These are phyloP conservation scores for Chytriomyces sp. DNA, from an alignment of 192 early-diverging fungal genomes.

Conservation along the genomic window DNA sequence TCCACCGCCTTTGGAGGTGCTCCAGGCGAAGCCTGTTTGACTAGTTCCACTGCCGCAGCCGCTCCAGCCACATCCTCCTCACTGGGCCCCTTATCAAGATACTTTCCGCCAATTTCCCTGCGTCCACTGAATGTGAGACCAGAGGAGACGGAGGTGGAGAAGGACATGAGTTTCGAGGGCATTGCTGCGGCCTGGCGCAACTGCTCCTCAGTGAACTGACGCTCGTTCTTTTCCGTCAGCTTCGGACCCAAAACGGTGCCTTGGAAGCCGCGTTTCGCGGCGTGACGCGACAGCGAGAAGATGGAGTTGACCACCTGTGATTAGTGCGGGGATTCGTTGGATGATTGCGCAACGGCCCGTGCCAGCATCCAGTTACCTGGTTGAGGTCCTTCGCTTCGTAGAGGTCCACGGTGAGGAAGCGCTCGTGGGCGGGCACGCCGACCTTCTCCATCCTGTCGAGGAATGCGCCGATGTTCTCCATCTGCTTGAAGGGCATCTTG, in stretches of 20 bases:
- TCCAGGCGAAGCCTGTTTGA: too few relatives aligned
- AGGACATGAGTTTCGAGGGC: conserved; percentile 29
- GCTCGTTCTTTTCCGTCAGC: conserved; percentile 57
- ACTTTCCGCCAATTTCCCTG: conserved; percentile 41
- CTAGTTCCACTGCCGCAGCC: not conserved
- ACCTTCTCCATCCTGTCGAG: conserved; percentile 27
- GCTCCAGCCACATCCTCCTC: not conserved
- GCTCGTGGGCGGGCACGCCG: conserved; percentile 67
- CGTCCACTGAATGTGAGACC: conserved; percentile 20
- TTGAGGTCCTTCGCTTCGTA: conserved; percentile 73
- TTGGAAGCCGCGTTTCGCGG: conserved; percentile 54
- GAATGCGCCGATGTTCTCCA: conserved; percentile 46
- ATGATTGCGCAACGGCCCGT: not conserved
- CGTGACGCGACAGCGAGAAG: conserved; percentile 68
- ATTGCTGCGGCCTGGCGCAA: conserved; percentile 46
- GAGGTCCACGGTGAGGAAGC: conserved; percentile 76
- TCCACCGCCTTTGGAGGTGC: not conserved
- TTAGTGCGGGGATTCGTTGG: not conserved
- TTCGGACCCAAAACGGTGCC: conserved; percentile 62
- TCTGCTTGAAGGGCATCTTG: conserved; percentile 47
- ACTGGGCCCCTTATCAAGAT: conserved; percentile 14
- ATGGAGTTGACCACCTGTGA: conserved; percentile 60
- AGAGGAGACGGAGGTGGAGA: conserved; percentile 8
- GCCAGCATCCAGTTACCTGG: conserved; percentile 38
- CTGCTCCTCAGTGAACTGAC: conserved; percentile 59